Evolutionary conservation across 805 yeast genomes (phyloP), one percentile per base, ranked within the genome.

Genomic region (Wickerhamiella kurtzmanii): DNA sequence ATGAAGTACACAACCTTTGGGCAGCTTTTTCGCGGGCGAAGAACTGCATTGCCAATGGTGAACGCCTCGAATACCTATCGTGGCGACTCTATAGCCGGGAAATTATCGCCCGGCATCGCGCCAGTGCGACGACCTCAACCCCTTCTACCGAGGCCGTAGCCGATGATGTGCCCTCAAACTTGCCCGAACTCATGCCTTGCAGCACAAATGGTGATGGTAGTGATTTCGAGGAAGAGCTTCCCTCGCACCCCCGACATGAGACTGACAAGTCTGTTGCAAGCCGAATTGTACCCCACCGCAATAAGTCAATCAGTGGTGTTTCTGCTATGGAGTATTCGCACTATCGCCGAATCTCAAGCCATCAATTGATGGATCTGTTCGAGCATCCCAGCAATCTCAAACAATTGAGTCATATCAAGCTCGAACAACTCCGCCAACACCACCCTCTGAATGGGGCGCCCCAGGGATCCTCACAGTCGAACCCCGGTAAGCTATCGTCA

Each of bases 61-160:
- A 51, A 35, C 52, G 60, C 2, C 46, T 53, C 1, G 60, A 55
- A 41, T 53, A 56, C 40, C 51, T 55, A 9, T 45, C 51, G 9
- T 56, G 60, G 60, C 51, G 60, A n/a, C 45, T 56, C 5, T 56
- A 56, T 40, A 52, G 57, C 9, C 52, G 57, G 9, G 53, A 53
- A 21, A 43, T 55, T 4, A 18, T 50, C 13, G 44, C 38, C 16
- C 48, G 40, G 17, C n/a, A 41, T 40, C 44, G 39, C 15, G 41
- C 35, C 39, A n/a, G 21, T 18, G 19, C 35, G 9, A 25, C 32
- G 11, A 25, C 32, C 32, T 11, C 32, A 25, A 25, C 6, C 32
- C 32, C 32, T 6, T 6, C 32, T 25, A 6, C 32, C 32, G 11
- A 25, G 32, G 11, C 32, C 11, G 32, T 25, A 11, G 32, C 32